Conservation (phyloP, 768 basidiomycete species). For the Thelephora ganbajun region DNA sequence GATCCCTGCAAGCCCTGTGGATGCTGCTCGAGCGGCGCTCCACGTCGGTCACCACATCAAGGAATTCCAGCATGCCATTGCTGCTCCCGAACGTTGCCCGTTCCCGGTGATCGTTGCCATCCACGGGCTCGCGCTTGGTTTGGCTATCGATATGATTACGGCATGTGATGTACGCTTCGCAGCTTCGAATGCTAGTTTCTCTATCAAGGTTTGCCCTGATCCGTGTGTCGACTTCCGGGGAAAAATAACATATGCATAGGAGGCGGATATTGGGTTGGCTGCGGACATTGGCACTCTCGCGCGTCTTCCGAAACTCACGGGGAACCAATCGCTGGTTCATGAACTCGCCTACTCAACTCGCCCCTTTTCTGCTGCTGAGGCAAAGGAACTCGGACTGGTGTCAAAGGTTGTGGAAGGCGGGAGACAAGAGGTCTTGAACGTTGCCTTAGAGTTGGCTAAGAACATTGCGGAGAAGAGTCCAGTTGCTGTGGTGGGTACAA, state of each 20-base stretch:
- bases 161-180: slow-evolving; percentile 75
- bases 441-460: slow-evolving; percentile 51
- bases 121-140: slow-evolving; percentile 61
- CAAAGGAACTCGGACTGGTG: slow-evolving; percentile 55
- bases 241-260: slow-evolving; percentile 27
- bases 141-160: slow-evolving; percentile 63
- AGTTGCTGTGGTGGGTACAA: slow-evolving; percentile 63
- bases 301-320: slow-evolving; percentile 62
- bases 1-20: slow-evolving; percentile 14
- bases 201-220: slow-evolving; percentile 41
- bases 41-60: slow-evolving; percentile 31
- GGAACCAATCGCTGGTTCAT: slow-evolving; percentile 54
- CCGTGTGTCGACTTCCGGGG: background rate
- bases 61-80: slow-evolving; percentile 59
- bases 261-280: slow-evolving; percentile 78
- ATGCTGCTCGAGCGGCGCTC: slow-evolving; percentile 40
- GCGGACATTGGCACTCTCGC: slow-evolving; percentile 84
- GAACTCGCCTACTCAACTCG: slow-evolving; percentile 71
- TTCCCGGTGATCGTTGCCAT: slow-evolving; percentile 79
- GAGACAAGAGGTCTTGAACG: slow-evolving; percentile 46
- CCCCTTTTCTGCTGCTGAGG: slow-evolving; percentile 56
- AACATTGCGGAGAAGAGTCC: slow-evolving; percentile 67
- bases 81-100: slow-evolving; percentile 47
- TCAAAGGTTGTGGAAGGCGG: slow-evolving; percentile 60
- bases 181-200: slow-evolving; percentile 44